phyloP scores from a whole-genome alignment of 805 yeast genomes.

The Candida verbasci region DNA sequence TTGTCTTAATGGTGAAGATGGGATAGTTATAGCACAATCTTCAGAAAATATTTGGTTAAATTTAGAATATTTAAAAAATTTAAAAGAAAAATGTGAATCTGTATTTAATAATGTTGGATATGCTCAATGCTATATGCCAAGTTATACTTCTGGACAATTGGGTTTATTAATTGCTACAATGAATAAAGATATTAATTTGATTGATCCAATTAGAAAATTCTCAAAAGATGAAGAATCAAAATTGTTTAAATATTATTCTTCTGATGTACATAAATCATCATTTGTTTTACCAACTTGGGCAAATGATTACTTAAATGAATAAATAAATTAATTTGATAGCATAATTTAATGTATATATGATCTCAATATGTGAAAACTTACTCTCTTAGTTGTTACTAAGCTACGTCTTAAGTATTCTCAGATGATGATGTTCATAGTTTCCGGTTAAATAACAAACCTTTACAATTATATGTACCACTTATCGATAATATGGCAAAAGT shows the following conservation, averaged over 20 bases:
- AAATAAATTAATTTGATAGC: too few relatives aligned
- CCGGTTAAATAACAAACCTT: too few relatives aligned
- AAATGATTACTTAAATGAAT: slow-evolving; percentile 21
- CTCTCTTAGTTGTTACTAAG: too few relatives aligned
- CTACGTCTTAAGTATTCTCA: too few relatives aligned
- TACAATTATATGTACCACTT: too few relatives aligned
- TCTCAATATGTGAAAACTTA: too few relatives aligned
- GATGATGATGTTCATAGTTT: too few relatives aligned
- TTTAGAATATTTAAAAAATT: slow-evolving; percentile 44
- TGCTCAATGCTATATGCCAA: slow-evolving; percentile 79
- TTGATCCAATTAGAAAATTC: slow-evolving; percentile 47
- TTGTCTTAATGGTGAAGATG: slow-evolving; percentile 55
- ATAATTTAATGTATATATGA: too few relatives aligned
- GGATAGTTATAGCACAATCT: slow-evolving; percentile 77
- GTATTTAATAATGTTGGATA: slow-evolving; percentile 63
- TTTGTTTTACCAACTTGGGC: slow-evolving; percentile 85
- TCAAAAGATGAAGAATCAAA: slow-evolving; percentile 42
- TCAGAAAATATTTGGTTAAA: slow-evolving; percentile 75
- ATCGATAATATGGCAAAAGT: too few relatives aligned
- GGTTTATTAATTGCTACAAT: slow-evolving; percentile 74
- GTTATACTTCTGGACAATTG: slow-evolving; percentile 84
- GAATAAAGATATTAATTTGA: slow-evolving; percentile 42
- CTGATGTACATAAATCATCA: slow-evolving; percentile 62
- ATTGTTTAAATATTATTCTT: slow-evolving; percentile 61
- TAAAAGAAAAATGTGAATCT: slow-evolving; percentile 43